Evolutionary conservation across 306 rosid genomes (phyloP).

Genomic region (Dicorynia guianensis): DNA sequence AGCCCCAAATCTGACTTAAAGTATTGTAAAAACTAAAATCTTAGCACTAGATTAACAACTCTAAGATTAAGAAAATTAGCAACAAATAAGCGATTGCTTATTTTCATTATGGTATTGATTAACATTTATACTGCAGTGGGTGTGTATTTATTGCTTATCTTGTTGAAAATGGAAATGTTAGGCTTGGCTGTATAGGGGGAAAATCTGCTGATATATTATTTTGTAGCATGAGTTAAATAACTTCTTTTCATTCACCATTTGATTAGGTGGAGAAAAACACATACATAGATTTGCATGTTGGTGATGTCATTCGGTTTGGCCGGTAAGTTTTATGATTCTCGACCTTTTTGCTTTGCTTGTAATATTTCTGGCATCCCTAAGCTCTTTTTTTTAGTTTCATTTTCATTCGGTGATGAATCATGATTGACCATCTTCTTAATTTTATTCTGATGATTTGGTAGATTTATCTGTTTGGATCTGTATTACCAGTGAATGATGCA

Average conservation of each 20-base stretch:
- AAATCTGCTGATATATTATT: conserved; percentile 14
- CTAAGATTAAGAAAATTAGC: conserved; percentile 13
- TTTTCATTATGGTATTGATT: conserved; percentile 2
- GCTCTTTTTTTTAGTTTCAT: conserved; percentile 19
- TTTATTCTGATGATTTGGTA: neutral
- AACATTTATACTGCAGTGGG: conserved; percentile 17
- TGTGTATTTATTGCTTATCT: conserved; percentile 12
- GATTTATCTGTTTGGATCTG: no score
- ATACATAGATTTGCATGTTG: conserved; percentile 81
- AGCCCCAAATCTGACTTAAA: neutral
- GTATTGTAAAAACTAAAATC: neutral
- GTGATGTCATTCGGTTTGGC: conserved; percentile 97
- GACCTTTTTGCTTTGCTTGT: conserved; percentile 26
- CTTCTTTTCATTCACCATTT: conserved; percentile 39
- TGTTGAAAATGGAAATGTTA: neutral
- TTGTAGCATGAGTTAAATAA: conserved; percentile 20
- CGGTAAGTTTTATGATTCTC: conserved; percentile 59
- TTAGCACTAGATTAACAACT: conserved; percentile 4
- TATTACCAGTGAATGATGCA: no score
- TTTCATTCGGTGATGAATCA: neutral
- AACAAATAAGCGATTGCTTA: conserved; percentile 17
- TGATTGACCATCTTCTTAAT: conserved; percentile 11
- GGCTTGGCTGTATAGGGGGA: conserved; percentile 3
- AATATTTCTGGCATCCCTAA: neutral
- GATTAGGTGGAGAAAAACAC: conserved; percentile 72